Base-by-base conservation (phyloP, 2,329 filamentous ascomycete species). In the Metarhizium sp. region DNA sequence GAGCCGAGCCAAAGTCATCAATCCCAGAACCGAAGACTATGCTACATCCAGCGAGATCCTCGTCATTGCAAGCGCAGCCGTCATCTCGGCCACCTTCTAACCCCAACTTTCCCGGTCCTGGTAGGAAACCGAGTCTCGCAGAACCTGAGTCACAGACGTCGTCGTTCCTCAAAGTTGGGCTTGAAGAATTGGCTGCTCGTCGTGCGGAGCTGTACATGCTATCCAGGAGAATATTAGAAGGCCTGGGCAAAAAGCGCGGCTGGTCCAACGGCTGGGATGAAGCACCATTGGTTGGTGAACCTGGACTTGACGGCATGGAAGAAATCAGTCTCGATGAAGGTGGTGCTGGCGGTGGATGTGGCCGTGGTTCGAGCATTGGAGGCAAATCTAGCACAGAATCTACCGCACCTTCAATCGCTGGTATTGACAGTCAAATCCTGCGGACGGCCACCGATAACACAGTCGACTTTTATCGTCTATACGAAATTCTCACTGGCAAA, bases 131-230 rank as follows among this genome's bases (percentile, higher is more conserved):
- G 0, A 73, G 68, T 46, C 58, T 66, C 1, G 61, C 74, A 3
- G 72, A 75, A 4, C 64, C 64, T 2, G 71, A 82, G 52, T 66
- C 62, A 14, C 18, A 67, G 29, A 71, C 73, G 4, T 71, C 75
- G 2, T 75, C 77, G 0, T 81, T 84, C 55, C 70, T 80, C 16
- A 85, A 84, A 58, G 64, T 73, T 6, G 91, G 92, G 0, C 74
- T 92, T 0, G 88, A 95, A 65, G 88, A 95, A 54, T 75, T 97
- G 29, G 89, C 92, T 40, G 88, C 89, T 48, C 84, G 85, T 58
- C 81, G 92, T 63, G 92, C 90, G 6, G 90, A 96, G 64, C 77
- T 97, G 2, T 87, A 90, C 58, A 75, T 89, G 55, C 73, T 96
- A 45, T 92, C 90, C 8, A 80, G 92, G 55, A 90, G 88, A 59